These are phyloP conservation scores for Suhomyces terraborum DNA, from an alignment of 1,139 yeast species.

Conservation along the genomic window DNA sequence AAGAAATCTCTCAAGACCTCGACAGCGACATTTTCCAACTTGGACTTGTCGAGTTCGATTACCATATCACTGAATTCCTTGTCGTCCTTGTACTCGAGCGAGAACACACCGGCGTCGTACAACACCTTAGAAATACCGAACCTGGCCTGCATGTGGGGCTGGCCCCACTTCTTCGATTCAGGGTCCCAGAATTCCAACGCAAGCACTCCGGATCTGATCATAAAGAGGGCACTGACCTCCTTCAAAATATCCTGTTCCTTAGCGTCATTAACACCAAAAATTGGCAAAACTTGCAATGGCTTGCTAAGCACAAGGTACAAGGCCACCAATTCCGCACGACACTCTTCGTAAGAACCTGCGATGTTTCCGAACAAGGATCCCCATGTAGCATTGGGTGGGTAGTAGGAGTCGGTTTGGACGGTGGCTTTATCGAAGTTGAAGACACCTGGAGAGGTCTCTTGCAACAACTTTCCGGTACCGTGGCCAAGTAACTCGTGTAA, in stretches of 20 bases:
- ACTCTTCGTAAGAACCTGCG: constrained; percentile 88
- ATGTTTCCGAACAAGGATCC: constrained; percentile 78
- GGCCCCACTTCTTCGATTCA: constrained; percentile 80
- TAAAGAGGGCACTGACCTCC: constrained; percentile 67
- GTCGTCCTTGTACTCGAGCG: constrained; percentile 50
- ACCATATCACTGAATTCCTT: constrained; percentile 58
- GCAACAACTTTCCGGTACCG: constrained; percentile 81
- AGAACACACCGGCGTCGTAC: constrained; percentile 66
- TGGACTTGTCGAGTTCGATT: constrained; percentile 57
- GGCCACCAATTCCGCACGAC: constrained; percentile 90
- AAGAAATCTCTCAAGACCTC: constrained; percentile 73
- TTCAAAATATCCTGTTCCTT: constrained; percentile 65
- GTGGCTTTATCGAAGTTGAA: constrained; percentile 74
- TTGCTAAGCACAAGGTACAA: constrained; percentile 73
- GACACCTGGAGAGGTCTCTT: constrained; percentile 60
- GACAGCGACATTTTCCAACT: constrained; percentile 69
- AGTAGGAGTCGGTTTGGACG: constrained; percentile 68
- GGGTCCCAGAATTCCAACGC: constrained; percentile 91
- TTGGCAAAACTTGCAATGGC: constrained; percentile 57
- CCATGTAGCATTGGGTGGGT: constrained; percentile 85
- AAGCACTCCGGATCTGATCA: constrained; percentile 86
- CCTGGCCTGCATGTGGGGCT: constrained; percentile 94
- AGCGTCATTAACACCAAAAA: constrained; percentile 64
- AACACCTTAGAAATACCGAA: constrained; percentile 79
- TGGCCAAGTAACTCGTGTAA: constrained; percentile 92